phyloP scores from a whole-genome alignment of 2,329 filamentous ascomycete genomes.

The Colletotrichum echinochloae region DNA sequence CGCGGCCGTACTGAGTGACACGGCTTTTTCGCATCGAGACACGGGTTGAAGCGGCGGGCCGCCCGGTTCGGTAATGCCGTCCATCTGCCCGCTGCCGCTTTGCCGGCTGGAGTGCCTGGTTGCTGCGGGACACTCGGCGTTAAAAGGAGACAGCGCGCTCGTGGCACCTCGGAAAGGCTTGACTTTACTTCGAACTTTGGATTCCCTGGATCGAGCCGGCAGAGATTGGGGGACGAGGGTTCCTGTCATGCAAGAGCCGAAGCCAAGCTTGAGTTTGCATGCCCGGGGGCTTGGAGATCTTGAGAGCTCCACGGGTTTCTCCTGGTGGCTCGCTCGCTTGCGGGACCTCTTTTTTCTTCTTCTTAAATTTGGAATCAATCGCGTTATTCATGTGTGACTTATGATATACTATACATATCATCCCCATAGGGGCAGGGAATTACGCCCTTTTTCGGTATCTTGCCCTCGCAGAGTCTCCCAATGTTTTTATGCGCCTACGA shows the following conservation, averaged over 20 bases:
- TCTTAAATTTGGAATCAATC: constrained; percentile 16
- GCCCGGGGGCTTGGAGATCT: neutral
- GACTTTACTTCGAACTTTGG: neutral
- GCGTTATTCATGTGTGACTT: constrained; percentile 31
- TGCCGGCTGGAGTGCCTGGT: too few relatives aligned
- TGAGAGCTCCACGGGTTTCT: neutral
- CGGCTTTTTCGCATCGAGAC: neutral
- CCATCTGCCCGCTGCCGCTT: neutral
- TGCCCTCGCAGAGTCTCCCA: neutral
- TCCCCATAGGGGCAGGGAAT: neutral
- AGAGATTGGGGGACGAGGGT: neutral
- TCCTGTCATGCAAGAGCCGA: neutral
- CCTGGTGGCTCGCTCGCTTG: neutral
- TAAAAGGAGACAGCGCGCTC: neutral
- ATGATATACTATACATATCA: constrained; percentile 33
- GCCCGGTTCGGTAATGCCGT: neutral
- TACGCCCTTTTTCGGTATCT: neutral
- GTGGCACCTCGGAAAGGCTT: neutral
- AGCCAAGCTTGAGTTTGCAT: too few relatives aligned
- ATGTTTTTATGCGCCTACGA: constrained; percentile 27
- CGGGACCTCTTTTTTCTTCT: neutral
- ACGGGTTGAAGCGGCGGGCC: neutral
- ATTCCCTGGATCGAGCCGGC: neutral
- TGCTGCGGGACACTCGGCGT: neutral
- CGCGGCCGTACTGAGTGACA: neutral